Base-by-base conservation (phyloP, 2,329 filamentous ascomycete genomes). In the Pseudocercospora ulei region DNA sequence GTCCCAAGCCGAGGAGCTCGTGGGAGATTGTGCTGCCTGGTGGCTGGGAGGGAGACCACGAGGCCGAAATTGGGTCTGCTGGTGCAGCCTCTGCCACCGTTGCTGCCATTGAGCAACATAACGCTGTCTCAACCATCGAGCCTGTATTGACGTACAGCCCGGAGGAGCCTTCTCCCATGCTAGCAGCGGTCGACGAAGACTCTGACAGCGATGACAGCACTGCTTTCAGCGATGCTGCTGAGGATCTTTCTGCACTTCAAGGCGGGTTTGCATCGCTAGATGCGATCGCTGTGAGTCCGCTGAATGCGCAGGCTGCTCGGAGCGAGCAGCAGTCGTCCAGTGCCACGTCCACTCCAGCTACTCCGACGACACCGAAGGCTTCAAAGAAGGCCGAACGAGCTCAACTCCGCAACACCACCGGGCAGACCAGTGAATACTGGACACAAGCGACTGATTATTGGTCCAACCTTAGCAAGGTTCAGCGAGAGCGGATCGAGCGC, bases 201-300 rank as follows among this genome's bases (percentile, higher is more conserved):
- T 47, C 41, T 7, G 52, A 54, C 30, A 51, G 41, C 12, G 73
- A 76, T 39, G 63, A 63, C 8, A 66, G 64, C 34, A 78, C 72
- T 44, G 70, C 82, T 14, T 87, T 83, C 56, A 84, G 78, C 48
- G 82, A 87, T 59, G 82, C 82, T 1, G 79, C 79, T 38, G 82
- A 87, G 59, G 79, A 85, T 44, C 64, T 80, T 0, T 74, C 73
- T 0, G 77, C 83, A 8, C 54, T 69, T 3, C 77, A 80, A 2
- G 72, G 73, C 30, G 81, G 78, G 0, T 87, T 84, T 52, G 68
- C 76, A 53, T 86, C 80, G 3, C 66, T 87, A 5, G 72, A 86
- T 58, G 82, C 82, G 7, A 73, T 86, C 5, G 70, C 84, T 1
- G 72, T 78, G 12, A 75, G 70, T 30, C 75, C 80, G 3, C 51